Evolutionary conservation across 2,329 filamentous ascomycete species (phyloP).

Genomic region (Meredithiella fracta): DNA sequence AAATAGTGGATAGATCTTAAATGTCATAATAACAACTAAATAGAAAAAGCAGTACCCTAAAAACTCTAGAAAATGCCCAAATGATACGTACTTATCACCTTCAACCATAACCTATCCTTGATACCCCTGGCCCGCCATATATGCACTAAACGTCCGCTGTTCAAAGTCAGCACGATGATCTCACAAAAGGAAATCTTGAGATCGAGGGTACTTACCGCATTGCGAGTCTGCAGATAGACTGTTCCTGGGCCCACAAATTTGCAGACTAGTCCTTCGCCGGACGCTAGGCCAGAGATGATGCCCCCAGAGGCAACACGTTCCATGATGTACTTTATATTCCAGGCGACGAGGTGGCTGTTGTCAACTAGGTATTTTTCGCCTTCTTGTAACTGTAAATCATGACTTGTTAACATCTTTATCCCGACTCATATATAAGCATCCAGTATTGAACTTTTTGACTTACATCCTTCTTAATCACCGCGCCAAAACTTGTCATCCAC

Average conservation of each 20-base stretch:
- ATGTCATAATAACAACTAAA: no score
- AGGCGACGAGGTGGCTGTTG: slow-evolving; percentile 85
- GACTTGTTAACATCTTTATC: neutral
- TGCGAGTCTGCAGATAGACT: slow-evolving; percentile 83
- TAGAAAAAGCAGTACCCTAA: no score
- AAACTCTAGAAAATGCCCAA: no score
- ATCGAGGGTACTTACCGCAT: slow-evolving; percentile 38
- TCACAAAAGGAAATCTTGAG: no score
- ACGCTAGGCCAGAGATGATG: slow-evolving; percentile 70
- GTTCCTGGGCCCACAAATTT: slow-evolving; percentile 87
- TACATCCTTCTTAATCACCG: slow-evolving; percentile 87
- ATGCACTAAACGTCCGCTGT: neutral
- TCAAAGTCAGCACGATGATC: no score
- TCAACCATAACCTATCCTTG: neutral
- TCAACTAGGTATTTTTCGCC: slow-evolving; percentile 85
- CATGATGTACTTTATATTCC: slow-evolving; percentile 89
- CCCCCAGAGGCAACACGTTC: slow-evolving; percentile 83
- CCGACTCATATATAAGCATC: neutral
- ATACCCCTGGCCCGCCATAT: neutral
- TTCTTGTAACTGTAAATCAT: slow-evolving; percentile 35
- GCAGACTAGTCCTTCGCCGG: slow-evolving; percentile 80
- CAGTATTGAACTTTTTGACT: slow-evolving; percentile 24
- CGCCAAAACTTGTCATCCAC: slow-evolving; percentile 87
- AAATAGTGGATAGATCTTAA: no score
- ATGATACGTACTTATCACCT: no score